Base-by-base conservation (phyloP, 768 basidiomycete species). In the Rhodotorula sphaerocarpa region DNA sequence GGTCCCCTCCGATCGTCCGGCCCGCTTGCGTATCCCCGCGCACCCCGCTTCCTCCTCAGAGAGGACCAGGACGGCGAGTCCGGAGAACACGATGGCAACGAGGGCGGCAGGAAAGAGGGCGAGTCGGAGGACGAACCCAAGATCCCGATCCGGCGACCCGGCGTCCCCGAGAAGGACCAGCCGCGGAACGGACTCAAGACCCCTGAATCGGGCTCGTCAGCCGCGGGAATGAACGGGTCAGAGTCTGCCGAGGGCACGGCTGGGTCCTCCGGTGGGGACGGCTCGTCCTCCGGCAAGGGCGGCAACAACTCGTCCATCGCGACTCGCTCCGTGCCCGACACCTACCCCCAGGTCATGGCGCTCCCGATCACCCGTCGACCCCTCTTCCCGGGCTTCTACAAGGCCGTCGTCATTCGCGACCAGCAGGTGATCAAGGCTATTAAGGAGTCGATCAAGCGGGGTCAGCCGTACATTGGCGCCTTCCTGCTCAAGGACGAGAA, bases 341-440 rank as follows among this genome's bases (percentile, higher is more conserved):
- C 61, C 28, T 96, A 96, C 75, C 92, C 93, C 1, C 89, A 93
- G 74, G 86, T 96, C 46, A 82, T 97, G 31, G 93, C 92, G 3
- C 82, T 97, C 0, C 93, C 93, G 6, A 96, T 97, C 63, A 90
- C 90, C 36, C 85, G 91, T 46, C 82, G 93, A 23, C 93, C 93
- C 1, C 84, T 96, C 50, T 96, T 96, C 78, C 93, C 93, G 7
- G 90, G 91, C 34, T 95, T 96, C 76, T 96, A 96, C 81, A 95
- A 96, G 75, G 93, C 92, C 4, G 92, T 97, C 53, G 90, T 96
- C 60, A 82, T 99, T 55, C 83, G 85, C 27, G 88, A 96, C 69
- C 89, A 90, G 0, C 81, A 83, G 0, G 93, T 99, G 36, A 90
- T 96, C 43, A 83, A 85, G 12, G 90, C 91, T 20, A 87, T 99